A percentile compares a stretch with the other conserved stretches of the same genome.
Conservation (phyloP, 2,329 filamentous ascomycete genomes). For the Aspergillus costaricaensis region DNA sequence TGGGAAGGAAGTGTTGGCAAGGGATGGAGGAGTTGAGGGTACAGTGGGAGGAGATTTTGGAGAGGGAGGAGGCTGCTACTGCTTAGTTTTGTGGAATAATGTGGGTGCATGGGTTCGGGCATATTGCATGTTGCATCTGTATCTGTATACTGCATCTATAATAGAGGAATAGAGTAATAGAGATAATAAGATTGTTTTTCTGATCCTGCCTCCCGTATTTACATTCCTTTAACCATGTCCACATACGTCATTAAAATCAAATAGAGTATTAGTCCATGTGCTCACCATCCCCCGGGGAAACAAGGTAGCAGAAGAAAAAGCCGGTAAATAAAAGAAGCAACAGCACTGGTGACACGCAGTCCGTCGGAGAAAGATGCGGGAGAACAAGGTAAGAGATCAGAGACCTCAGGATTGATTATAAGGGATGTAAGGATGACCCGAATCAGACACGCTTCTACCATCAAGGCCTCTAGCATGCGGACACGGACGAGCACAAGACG, state of each 20-base stretch:
- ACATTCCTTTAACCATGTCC: slow-evolving; percentile 35
- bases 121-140: background rate
- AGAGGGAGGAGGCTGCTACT: slow-evolving; percentile 23
- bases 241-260: slow-evolving; percentile 40
- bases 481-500: slow-evolving; percentile 19
- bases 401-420: slow-evolving; percentile 1
- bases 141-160: background rate
- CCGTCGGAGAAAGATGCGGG: slow-evolving; percentile 1
- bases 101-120: background rate
- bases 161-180: background rate
- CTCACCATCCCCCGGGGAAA: slow-evolving; percentile 23
- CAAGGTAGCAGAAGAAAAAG: slow-evolving; percentile 18
- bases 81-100: no score
- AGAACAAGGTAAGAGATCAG: slow-evolving; percentile 1
- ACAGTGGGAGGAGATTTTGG: slow-evolving; percentile 43
- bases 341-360: slow-evolving; percentile 4
- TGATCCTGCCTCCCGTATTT: slow-evolving; percentile 34
- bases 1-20: slow-evolving; percentile 44
- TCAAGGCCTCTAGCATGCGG: slow-evolving; percentile 34
- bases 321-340: slow-evolving; percentile 11
- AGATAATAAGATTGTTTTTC: slow-evolving; percentile 4
- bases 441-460: slow-evolving; percentile 28
- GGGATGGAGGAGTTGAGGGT: slow-evolving; percentile 46
- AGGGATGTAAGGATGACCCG: slow-evolving; percentile 6
- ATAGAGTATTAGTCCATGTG: slow-evolving; percentile 31